Conservation (phyloP, 148 eudicot genomes). For the Vaccinium myrtillus region DNA sequence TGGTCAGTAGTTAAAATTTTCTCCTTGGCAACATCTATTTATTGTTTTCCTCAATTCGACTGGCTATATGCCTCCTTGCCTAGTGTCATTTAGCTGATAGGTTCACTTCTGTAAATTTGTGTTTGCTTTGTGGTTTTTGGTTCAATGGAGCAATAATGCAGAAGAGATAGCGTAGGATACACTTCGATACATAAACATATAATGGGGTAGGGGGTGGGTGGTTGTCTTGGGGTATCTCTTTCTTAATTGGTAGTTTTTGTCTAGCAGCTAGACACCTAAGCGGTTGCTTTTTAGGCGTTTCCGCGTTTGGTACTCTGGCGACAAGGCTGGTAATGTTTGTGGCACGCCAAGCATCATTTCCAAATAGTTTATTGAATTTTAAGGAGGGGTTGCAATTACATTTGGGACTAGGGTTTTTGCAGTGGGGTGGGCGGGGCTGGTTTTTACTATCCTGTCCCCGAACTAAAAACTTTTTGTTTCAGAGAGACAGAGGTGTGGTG, state of each 20-base stretch:
- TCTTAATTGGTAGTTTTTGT: not conserved
- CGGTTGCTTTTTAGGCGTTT: not conserved
- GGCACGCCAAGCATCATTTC: no score
- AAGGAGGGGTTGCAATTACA: no score
- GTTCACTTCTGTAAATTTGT: not conserved
- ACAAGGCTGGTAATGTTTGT: no score
- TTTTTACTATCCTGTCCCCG: no score
- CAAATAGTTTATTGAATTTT: no score
- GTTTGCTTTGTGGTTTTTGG: not conserved
- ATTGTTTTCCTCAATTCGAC: not conserved
- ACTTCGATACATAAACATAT: not conserved
- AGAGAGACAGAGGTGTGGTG: no score
- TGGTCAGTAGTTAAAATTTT: constrained; percentile 34
- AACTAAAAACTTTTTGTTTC: no score
- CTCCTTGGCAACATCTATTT: not conserved
- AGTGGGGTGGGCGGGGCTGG: no score
- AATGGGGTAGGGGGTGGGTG: not conserved
- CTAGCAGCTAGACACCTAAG: not conserved
- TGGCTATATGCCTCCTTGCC: not conserved
- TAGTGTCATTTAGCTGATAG: not conserved
- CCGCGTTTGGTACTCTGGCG: no score
- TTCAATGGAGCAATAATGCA: not conserved
- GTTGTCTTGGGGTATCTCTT: not conserved
- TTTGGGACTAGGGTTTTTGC: not conserved
- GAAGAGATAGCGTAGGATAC: not conserved